A percentile compares a stretch with the other conserved stretches of the same genome.
These are phyloP conservation scores for Rhodosporidiobolus odoratus DNA, from an alignment of 768 basidiomycete genomes.

Conservation along the genomic window DNA sequence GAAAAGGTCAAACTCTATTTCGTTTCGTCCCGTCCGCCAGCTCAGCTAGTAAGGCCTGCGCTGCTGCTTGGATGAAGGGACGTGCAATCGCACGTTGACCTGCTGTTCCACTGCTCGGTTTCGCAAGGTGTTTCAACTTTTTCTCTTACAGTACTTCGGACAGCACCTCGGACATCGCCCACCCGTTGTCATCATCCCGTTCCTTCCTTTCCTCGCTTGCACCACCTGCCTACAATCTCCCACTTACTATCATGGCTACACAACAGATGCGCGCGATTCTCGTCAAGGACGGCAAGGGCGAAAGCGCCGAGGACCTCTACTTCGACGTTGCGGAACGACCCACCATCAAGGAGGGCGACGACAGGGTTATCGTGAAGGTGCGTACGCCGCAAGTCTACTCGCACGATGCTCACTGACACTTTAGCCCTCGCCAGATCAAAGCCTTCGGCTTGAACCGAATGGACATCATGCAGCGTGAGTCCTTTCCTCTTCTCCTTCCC, in stretches of 20 bases:
- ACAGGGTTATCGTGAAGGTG: slow-evolving; percentile 38
- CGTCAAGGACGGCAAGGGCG: slow-evolving; percentile 25
- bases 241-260: no score
- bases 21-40: not conserved
- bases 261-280: slow-evolving; percentile 27
- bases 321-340: slow-evolving; percentile 36
- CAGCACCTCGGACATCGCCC: no score
- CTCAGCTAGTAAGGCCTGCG: not conserved
- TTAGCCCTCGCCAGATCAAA: slow-evolving; percentile 20
- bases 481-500: not conserved
- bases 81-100: not conserved
- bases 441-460: slow-evolving; percentile 41
- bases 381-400: not conserved
- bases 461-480: slow-evolving; percentile 18
- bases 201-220: not conserved
- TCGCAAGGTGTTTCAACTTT: no score
- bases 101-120: no score
- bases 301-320: slow-evolving; percentile 27
- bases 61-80: no score
- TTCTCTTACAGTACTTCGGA: no score
- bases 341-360: slow-evolving; percentile 25
- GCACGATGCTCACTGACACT: not conserved
- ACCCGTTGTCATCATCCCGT: not conserved
- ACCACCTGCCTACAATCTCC: no score
- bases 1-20: not conserved